These are phyloP conservation scores for Zygosaccharomyces pseudobailii DNA, from an alignment of 1,139 yeast genomes.

Conservation along the genomic window DNA sequence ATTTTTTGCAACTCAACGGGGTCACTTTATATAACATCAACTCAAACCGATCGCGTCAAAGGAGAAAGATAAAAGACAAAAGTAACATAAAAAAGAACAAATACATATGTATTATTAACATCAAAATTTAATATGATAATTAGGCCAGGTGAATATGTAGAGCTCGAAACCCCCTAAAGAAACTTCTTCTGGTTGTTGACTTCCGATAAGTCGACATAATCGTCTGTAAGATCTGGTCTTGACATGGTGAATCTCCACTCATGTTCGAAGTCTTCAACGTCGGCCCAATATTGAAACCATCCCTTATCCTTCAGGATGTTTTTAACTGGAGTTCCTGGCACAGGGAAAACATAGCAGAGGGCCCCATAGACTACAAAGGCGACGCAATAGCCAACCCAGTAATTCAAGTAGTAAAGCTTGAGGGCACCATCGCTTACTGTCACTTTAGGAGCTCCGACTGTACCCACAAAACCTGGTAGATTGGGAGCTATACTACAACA, in stretches of 20 bases:
- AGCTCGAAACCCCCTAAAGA: background rate
- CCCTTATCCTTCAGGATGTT: conserved; percentile 47
- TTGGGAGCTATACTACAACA: conserved; percentile 74
- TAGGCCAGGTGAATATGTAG: too few relatives aligned
- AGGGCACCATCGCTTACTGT: conserved; percentile 65
- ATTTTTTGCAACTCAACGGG: background rate
- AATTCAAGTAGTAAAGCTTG: conserved; percentile 64
- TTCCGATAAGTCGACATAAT: conserved; percentile 20
- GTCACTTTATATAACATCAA: background rate
- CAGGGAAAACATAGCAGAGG: conserved; percentile 52
- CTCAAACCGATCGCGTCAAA: background rate
- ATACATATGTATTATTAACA: background rate
- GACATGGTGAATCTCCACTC: conserved; percentile 27
- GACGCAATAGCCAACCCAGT: conserved; percentile 65
- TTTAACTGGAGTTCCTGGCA: conserved; percentile 52
- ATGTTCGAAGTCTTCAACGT: conserved; percentile 61
- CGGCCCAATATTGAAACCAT: conserved; percentile 57
- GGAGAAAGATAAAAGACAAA: background rate
- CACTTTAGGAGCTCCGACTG: conserved; percentile 56
- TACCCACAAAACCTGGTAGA: conserved; percentile 85
- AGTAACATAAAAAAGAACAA: background rate
- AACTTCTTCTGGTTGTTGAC: conserved; percentile 15
- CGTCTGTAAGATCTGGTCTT: conserved; percentile 20
- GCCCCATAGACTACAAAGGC: conserved; percentile 49
- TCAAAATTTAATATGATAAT: background rate